Evolutionary conservation across 1,284 basidiomycete genomes (phyloP).

Genomic region (Sanghuangporus weigelae): DNA sequence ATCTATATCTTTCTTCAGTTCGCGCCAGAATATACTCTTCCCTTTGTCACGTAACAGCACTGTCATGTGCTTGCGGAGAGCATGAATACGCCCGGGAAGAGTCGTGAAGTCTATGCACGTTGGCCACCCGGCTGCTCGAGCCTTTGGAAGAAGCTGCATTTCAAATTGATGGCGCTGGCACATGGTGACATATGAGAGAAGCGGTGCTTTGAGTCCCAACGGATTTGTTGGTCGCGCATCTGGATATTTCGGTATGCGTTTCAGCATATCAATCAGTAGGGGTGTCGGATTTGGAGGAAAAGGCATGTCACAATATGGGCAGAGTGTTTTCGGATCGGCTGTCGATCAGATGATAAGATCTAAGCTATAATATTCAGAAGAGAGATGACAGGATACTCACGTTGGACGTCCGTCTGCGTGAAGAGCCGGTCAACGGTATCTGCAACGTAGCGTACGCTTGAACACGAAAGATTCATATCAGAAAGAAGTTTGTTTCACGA

Average conservation of each 20-base stretch:
- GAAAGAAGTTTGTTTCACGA: not conserved
- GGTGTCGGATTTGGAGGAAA: conserved; percentile 61
- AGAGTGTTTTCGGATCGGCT: conserved; percentile 59
- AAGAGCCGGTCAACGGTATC: not conserved
- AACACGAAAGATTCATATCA: not conserved
- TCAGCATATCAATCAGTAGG: conserved; percentile 49
- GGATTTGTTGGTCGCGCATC: conserved; percentile 67
- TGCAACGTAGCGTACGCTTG: not conserved
- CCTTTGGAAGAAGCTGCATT: conserved; percentile 60
- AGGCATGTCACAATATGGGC: conserved; percentile 71
- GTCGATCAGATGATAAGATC: not conserved
- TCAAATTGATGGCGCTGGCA: conserved; percentile 79
- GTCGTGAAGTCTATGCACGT: conserved; percentile 57
- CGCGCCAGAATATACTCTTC: conserved; percentile 61
- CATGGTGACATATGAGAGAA: conserved; percentile 54
- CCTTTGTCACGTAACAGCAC: conserved; percentile 45
- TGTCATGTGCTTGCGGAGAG: conserved; percentile 41
- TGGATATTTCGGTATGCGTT: conserved; percentile 36
- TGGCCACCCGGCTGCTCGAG: conserved; percentile 68
- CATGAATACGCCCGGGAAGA: conserved; percentile 47
- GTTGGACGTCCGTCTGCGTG: not conserved
- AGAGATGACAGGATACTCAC: not conserved
- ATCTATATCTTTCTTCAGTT: conserved; percentile 55
- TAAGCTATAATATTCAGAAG: not conserved
- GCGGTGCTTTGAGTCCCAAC: conserved; percentile 58